These are phyloP conservation scores for Chalciporus sp. DNA, from an alignment of 1,284 basidiomycete genomes.

Conservation along the genomic window DNA sequence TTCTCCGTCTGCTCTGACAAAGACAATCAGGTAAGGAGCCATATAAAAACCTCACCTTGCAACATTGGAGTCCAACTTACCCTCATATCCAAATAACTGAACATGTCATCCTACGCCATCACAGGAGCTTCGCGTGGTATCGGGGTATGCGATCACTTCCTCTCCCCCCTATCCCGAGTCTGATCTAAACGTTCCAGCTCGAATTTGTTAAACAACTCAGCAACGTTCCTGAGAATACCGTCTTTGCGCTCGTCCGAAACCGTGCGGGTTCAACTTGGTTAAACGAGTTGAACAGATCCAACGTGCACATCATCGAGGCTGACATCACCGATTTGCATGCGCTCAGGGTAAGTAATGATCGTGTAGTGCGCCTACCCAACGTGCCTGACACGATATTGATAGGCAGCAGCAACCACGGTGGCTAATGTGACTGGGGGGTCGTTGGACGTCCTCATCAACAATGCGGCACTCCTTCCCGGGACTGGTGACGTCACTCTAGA, in stretches of 20 bases:
- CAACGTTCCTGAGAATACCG: constrained; percentile 24
- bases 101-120: constrained; percentile 34
- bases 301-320: constrained; percentile 36
- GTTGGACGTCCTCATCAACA: constrained; percentile 41
- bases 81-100: neutral
- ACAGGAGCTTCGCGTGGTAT: constrained; percentile 24
- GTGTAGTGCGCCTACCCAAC: too few relatives aligned
- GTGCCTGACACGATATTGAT: neutral
- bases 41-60: too few relatives aligned
- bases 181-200: constrained; percentile 20
- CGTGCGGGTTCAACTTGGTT: constrained; percentile 23
- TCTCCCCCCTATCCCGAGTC: constrained; percentile 19
- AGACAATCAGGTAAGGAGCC: too few relatives aligned
- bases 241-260: constrained; percentile 39
- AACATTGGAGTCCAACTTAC: too few relatives aligned
- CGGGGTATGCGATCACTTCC: too few relatives aligned
- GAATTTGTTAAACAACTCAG: constrained; percentile 38
- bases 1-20: too few relatives aligned
- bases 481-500: constrained; percentile 2
- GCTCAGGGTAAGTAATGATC: constrained; percentile 22
- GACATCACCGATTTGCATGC: constrained; percentile 34
- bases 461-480: constrained; percentile 20
- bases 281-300: constrained; percentile 17
- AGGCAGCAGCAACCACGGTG: too few relatives aligned
- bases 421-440: constrained; percentile 33